Percentiles rank a stretch among this genome's conserved stretches.
Evolutionary conservation across 495 filamentous ascomycete genomes (phyloP).

Genomic region (Neurospora terricola): DNA sequence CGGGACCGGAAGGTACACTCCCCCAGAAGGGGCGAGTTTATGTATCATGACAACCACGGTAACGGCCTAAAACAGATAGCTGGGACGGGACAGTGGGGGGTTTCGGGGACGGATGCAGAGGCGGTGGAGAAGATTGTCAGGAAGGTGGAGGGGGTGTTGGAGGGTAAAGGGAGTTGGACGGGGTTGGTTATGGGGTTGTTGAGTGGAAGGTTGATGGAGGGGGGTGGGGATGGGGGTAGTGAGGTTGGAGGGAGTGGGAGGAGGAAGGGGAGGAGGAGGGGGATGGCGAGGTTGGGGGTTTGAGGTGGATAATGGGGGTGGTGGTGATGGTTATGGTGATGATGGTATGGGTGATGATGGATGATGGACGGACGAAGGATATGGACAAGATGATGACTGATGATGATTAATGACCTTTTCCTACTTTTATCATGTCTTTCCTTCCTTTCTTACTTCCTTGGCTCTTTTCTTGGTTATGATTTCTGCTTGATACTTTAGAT

Average conservation of each 20-base stretch:
- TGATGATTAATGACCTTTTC: no score
- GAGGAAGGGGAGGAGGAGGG: not conserved
- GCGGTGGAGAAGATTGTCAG: slow-evolving; percentile 22
- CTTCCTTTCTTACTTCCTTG: no score
- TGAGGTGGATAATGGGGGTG: not conserved
- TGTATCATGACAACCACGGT: slow-evolving; percentile 12
- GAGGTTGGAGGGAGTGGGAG: not conserved
- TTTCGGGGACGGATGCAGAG: slow-evolving; percentile 14
- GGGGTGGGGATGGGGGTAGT: not conserved
- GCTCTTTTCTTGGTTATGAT: no score
- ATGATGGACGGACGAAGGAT: no score
- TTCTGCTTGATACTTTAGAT: no score
- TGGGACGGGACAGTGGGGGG: slow-evolving; percentile 22
- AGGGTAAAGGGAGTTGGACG: slow-evolving; percentile 18
- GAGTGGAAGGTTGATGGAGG: slow-evolving; percentile 17
- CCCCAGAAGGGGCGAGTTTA: slow-evolving; percentile 19
- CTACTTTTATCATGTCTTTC: no score
- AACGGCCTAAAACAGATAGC: not conserved
- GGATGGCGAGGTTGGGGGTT: slow-evolving; percentile 1
- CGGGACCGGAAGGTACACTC: not conserved
- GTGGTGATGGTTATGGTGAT: no score
- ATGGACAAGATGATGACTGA: no score
- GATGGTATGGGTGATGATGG: no score
- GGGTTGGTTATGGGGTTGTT: slow-evolving; percentile 19
- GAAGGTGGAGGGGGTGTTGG: slow-evolving; percentile 25